These are phyloP conservation scores for Knoxdaviesia proteae DNA, from an alignment of 2,329 filamentous ascomycete genomes.

Conservation along the genomic window DNA sequence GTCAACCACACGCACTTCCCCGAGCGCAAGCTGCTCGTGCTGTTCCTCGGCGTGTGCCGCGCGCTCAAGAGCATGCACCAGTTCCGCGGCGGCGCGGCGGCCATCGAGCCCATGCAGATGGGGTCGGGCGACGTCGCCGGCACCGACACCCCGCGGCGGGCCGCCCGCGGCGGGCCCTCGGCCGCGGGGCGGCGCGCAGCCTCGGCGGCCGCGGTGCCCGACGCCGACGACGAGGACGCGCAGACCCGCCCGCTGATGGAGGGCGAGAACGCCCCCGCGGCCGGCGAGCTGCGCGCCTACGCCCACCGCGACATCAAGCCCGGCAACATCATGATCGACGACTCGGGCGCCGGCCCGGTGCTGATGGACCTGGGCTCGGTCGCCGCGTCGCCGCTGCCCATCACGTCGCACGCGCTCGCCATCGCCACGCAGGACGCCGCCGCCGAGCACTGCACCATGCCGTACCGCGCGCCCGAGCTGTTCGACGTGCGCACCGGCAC, in stretches of 20 bases:
- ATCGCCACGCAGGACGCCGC: slow-evolving; percentile 86
- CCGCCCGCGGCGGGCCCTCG: not conserved
- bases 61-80: slow-evolving; percentile 82
- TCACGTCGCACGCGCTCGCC: slow-evolving; percentile 76
- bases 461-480: slow-evolving; percentile 89
- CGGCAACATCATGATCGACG: slow-evolving; percentile 96
- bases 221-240: slow-evolving; percentile 49
- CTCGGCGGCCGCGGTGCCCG: slow-evolving; percentile 19
- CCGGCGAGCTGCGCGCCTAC: slow-evolving; percentile 57
- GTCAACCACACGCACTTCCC: slow-evolving; percentile 88
- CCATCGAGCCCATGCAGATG: slow-evolving; percentile 31
- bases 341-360: slow-evolving; percentile 71
- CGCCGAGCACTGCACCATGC: slow-evolving; percentile 95
- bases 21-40: slow-evolving; percentile 65
- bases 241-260: slow-evolving; percentile 74
- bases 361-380: slow-evolving; percentile 95
- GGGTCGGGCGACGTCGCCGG: slow-evolving; percentile 19
- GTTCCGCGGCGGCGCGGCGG: slow-evolving; percentile 37
- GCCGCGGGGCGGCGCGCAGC: slow-evolving; percentile 7
- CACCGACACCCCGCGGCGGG: slow-evolving; percentile 13
- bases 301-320: slow-evolving; percentile 96
- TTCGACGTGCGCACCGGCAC: slow-evolving; percentile 94
- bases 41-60: slow-evolving; percentile 82
- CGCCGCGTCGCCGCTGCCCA: slow-evolving; percentile 65
- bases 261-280: slow-evolving; percentile 48